Evolutionary conservation across 2,329 filamentous ascomycete genomes (phyloP), one percentile per base, ranked within the genome.

Genomic region (Hypoxylon sp.): DNA sequence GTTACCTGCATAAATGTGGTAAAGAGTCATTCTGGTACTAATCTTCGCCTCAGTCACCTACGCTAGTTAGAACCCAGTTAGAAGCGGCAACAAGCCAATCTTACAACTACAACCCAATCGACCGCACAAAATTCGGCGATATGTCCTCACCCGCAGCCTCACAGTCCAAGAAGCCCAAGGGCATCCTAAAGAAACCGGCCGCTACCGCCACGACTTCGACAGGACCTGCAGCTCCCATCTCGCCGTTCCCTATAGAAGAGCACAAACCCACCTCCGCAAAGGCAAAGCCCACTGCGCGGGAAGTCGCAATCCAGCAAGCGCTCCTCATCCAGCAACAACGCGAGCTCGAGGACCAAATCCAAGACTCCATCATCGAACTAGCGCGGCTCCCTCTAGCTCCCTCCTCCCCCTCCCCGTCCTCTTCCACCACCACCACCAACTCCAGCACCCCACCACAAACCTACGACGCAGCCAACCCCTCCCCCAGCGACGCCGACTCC

Each of bases 301-400:
- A 91, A 65, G 86, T 93, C 62, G 95, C 94, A 54, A 82, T 96
- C 65, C 88, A 93, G 75, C 94, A 98, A 83, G 95, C 95, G 46
- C 87, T 87, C 72, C 88, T 93, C 60, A 89, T 98, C 56, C 92
- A 97, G 80, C 86, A 93, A 73, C 92, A 92, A 76, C 97, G 95
- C 79, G 88, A 92, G 53, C 86, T 92, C 71, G 91, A 97, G 80
- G 82, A 87, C 42, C 82, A 89, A 69, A 95, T 98, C 71, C 85
- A 94, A 62, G 85, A 90, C 71, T 85, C 86, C 74, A 88, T 95
- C 68, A 87, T 97, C 73, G 82, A 87, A 13, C 89, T 97, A 3
- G 88, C 92, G 70, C 90, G 87, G 55, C 84, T 86, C 17, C 87
- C 89, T 0, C 77, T 79, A 27, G 75, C 76, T 32, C 78, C 78